Base-by-base conservation (phyloP, 768 basidiomycete genomes). In the Leccinum obscurum region DNA sequence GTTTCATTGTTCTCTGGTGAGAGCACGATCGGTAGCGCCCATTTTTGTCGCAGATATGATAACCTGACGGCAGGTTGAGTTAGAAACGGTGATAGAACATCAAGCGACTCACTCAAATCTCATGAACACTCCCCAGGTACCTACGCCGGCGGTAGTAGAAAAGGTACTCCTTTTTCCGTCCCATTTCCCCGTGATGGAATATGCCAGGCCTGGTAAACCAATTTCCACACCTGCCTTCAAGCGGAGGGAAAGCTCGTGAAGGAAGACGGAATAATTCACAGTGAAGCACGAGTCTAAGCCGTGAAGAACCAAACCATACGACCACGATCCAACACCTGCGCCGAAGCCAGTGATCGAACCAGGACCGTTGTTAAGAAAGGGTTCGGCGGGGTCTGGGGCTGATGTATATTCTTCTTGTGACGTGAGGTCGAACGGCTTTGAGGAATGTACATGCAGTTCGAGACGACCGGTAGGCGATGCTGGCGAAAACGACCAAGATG, bases 11-110 rank as follows among this genome's bases (percentile, higher is more conserved):
- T 76, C 49, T 85, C 79, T 32, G 78, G 72, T 0, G 87, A 82
- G 54, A 90, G 75, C 15, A 81, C 66, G 37, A 90, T 79, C 10
- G 89, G 89, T 11, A 89, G 55, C 14, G 78, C 72, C 58, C 88
- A 72, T 62, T 77, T 77, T 68, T 88, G 87, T 62, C 84, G 82
- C 55, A 85, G 71, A 68, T 87, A 84, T 35, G 77, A 71, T 52
- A 84, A 68, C 59, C 88, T 89, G 62, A 28, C 60, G 54, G 58
- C 62, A 55, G 37, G 24, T 49, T 55, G 32, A 60, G 63, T 65
- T 61, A 46, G 6, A 70, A 57, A 46, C 46, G 53, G 35, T 58
- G 53, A 61, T 62, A 35, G 56, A 55, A 22, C 32, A 55, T 62
- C 49, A 58, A 26, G 9, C 6, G 28, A 35, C 72, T 69, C 66